Evolutionary conservation across 768 basidiomycete species (phyloP).

Genomic region (Ramaria rubella): DNA sequence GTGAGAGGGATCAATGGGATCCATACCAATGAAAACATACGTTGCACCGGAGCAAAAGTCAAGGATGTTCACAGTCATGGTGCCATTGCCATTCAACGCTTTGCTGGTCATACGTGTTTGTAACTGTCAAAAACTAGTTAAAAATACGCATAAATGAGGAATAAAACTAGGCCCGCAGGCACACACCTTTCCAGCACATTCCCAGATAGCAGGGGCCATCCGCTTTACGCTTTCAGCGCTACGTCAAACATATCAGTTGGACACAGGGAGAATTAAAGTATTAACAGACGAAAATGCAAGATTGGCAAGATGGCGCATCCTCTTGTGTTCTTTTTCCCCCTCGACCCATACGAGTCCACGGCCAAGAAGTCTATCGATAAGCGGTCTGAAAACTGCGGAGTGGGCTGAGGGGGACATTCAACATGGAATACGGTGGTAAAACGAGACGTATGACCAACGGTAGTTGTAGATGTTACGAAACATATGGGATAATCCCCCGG

Average conservation of each 20-base stretch:
- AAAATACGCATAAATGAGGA: neutral
- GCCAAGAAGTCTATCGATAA: slow-evolving; percentile 29
- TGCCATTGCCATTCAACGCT: neutral
- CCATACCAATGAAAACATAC: neutral
- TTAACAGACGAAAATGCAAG: slow-evolving; percentile 17
- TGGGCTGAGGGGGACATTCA: slow-evolving; percentile 9
- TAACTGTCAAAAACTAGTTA: neutral
- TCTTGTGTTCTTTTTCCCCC: slow-evolving; percentile 30
- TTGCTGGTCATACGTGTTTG: slow-evolving; percentile 2
- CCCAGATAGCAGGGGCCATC: slow-evolving; percentile 9
- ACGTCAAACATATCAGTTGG: neutral
- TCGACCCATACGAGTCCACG: slow-evolving; percentile 33
- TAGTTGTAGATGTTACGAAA: slow-evolving; percentile 16
- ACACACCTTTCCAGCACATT: slow-evolving; percentile 10
- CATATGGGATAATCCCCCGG: slow-evolving; percentile 16
- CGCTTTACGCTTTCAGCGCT: slow-evolving; percentile 9
- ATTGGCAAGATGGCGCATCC: slow-evolving; percentile 17
- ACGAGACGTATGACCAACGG: slow-evolving; percentile 5
- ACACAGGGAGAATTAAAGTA: neutral
- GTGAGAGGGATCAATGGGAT: neutral
- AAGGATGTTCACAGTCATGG: slow-evolving; percentile 13
- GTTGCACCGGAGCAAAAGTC: slow-evolving; percentile 13
- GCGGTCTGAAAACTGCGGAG: slow-evolving; percentile 26
- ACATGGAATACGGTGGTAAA: neutral
- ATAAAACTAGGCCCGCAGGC: neutral